phyloP scores from a whole-genome alignment of 495 filamentous ascomycete genomes.

The Aspergillus ellipticus region DNA sequence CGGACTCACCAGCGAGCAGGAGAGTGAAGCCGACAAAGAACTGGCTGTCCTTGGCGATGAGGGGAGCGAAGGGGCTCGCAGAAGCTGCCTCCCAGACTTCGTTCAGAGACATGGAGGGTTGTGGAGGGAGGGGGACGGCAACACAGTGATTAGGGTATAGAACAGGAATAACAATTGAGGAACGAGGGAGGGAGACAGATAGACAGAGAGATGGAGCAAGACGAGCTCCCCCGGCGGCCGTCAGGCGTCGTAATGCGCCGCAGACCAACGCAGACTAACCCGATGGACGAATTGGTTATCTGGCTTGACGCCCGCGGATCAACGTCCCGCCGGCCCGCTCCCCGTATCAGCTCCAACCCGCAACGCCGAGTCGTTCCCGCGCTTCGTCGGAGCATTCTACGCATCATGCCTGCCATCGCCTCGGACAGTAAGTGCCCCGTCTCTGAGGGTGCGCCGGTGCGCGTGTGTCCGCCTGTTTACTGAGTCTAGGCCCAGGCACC shows the following conservation, averaged over 20 bases:
- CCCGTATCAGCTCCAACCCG: slow-evolving; percentile 9
- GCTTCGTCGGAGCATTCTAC: not conserved
- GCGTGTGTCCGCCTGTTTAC: slow-evolving; percentile 1
- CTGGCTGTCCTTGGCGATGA: slow-evolving; percentile 77
- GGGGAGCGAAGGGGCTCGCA: slow-evolving; percentile 75
- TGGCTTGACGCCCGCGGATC: slow-evolving; percentile 19
- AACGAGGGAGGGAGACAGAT: not conserved
- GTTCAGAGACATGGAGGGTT: slow-evolving; percentile 61
- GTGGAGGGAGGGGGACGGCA: not conserved
- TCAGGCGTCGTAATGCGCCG: too few relatives aligned
- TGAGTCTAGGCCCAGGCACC: slow-evolving; percentile 38
- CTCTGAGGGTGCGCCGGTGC: not conserved
- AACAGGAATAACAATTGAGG: not conserved
- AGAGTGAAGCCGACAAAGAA: slow-evolving; percentile 79
- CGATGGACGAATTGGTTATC: slow-evolving; percentile 11
- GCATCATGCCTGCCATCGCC: slow-evolving; percentile 13
- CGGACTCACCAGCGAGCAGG: slow-evolving; percentile 57
- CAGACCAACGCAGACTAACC: too few relatives aligned
- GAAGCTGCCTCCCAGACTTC: slow-evolving; percentile 87
- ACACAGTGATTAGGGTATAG: not conserved
- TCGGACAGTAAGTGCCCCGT: slow-evolving; percentile 18
- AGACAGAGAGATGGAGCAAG: not conserved
- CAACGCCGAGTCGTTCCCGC: slow-evolving; percentile 5
- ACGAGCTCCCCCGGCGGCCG: slow-evolving; percentile 10
- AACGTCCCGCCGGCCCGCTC: slow-evolving; percentile 15